phyloP scores from a whole-genome alignment of 805 yeast species.

The Cyberlindnera amylophila region DNA sequence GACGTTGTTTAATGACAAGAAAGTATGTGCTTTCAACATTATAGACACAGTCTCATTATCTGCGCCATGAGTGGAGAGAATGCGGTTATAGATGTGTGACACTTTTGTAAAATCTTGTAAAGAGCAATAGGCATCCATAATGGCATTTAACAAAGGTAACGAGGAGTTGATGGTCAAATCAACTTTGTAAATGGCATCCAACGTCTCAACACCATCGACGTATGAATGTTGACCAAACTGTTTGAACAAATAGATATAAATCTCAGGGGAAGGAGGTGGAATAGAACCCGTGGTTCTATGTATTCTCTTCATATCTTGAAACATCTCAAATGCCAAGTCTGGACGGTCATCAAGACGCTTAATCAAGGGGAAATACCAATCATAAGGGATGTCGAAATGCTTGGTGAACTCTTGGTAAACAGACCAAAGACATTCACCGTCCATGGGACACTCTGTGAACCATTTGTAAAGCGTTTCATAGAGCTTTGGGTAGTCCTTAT shows the following conservation, averaged over 20 bases:
- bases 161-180: conserved; percentile 56
- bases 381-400: conserved; percentile 54
- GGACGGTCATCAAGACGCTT: conserved; percentile 53
- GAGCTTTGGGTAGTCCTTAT: conserved; percentile 32
- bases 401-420: conserved; percentile 54
- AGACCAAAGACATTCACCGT: conserved; percentile 47
- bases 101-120: conserved; percentile 54
- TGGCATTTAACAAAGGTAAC: conserved; percentile 52
- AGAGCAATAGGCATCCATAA: conserved; percentile 61
- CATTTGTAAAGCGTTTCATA: conserved; percentile 42
- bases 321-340: conserved; percentile 57
- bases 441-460: conserved; percentile 34
- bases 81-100: conserved; percentile 55
- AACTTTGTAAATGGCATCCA: conserved; percentile 61
- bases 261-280: conserved; percentile 48
- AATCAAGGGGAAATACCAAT: conserved; percentile 56
- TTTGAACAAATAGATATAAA: conserved; percentile 57
- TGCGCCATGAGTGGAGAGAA: conserved; percentile 47
- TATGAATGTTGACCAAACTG: conserved; percentile 57
- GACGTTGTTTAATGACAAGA: conserved; percentile 50
- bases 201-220: conserved; percentile 60
- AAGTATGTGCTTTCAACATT: conserved; percentile 61
- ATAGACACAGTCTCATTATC: conserved; percentile 62
- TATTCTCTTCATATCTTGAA: conserved; percentile 54
- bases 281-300: conserved; percentile 48